Base-by-base conservation (phyloP, 169 alveolate species). In the Babesia divergens region DNA sequence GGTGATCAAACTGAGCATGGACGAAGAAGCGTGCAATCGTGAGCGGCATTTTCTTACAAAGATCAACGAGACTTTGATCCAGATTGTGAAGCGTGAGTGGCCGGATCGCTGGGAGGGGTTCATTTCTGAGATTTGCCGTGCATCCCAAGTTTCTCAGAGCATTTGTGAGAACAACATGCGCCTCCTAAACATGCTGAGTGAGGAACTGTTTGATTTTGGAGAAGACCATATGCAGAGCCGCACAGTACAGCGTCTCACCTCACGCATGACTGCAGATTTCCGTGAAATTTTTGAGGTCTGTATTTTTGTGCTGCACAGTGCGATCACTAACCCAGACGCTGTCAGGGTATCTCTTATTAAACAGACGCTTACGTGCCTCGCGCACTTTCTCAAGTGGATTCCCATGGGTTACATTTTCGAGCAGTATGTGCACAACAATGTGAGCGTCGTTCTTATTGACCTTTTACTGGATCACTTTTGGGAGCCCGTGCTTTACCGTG, bases 71-170 rank as follows among this genome's bases (percentile, higher is more conserved):
- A 84, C 94, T 13, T 74, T 94, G 82, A 76, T 89, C 68, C 81
- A 91, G 81, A 94, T 94, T 42, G 95, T 97, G 18, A 94, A 96
- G 75, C 92, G 95, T 71, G 99, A 98, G 84, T 98, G 99, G 99
- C 99, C 99, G 2, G 97, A 98, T 8, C 91, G 96, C 9, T 98
- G 99, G 99, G 94, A 92, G 55, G 90, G 93, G 65, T 98, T 98
- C 71, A 96, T 98, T n/a, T 94, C 99, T 16, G 99, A 98, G 66
- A 91, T 98, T 14, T 98, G 99, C 84, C 86, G 85, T 38, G 94
- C 99, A 20, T 92, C 99, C 65, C 95, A 93, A 82, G 89, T 95
- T 18, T 91, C 94, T 62, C 98, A 96, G 83, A 84, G 92, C 75
- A 89, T 96, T 6, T 98, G 99, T 82, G 99, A 98, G 89, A 98